Percentiles rank a stretch among this genome's conserved stretches.
Evolutionary conservation across 2,329 filamentous ascomycete species (phyloP).

Genomic region (Endoconidiophora laricicola): DNA sequence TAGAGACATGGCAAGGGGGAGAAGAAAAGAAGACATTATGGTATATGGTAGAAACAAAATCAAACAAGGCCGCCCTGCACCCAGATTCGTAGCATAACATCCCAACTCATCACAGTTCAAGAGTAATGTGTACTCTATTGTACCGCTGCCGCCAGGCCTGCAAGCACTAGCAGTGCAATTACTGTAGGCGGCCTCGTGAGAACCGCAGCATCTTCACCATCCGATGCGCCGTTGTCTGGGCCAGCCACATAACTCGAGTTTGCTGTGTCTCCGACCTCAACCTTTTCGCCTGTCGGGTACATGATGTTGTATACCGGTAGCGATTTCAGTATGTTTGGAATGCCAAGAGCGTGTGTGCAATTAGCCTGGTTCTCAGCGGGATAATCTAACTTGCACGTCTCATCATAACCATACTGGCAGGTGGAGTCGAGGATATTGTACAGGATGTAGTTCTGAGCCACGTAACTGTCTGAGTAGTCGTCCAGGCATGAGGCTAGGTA

Average conservation of each 20-base stretch:
- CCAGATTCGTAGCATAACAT: too few species aligned
- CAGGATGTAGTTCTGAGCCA: slow-evolving; percentile 34
- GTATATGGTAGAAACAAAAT: neutral
- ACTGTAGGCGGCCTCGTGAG: neutral
- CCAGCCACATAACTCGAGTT: slow-evolving; percentile 5
- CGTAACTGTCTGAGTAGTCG: slow-evolving; percentile 27
- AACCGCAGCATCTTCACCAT: neutral
- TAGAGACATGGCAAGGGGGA: neutral
- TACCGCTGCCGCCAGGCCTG: neutral
- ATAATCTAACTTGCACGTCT: slow-evolving; percentile 30
- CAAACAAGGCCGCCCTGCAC: neutral
- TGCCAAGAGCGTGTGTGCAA: slow-evolving; percentile 31
- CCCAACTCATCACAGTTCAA: too few species aligned
- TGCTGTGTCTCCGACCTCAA: slow-evolving; percentile 10
- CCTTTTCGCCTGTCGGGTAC: slow-evolving; percentile 31
- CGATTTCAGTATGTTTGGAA: slow-evolving; percentile 18
- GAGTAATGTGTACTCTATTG: too few species aligned
- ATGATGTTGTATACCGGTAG: slow-evolving; percentile 33
- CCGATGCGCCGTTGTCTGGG: neutral
- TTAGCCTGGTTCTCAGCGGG: slow-evolving; percentile 32
- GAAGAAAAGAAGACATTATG: neutral
- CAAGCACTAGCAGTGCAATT: neutral
- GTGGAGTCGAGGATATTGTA: slow-evolving; percentile 36
- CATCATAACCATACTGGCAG: slow-evolving; percentile 34
- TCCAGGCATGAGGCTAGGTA: slow-evolving; percentile 31